Evolutionary conservation across 352 stramenopile species (phyloP).

Genomic region (Globisporangium middletonii): DNA sequence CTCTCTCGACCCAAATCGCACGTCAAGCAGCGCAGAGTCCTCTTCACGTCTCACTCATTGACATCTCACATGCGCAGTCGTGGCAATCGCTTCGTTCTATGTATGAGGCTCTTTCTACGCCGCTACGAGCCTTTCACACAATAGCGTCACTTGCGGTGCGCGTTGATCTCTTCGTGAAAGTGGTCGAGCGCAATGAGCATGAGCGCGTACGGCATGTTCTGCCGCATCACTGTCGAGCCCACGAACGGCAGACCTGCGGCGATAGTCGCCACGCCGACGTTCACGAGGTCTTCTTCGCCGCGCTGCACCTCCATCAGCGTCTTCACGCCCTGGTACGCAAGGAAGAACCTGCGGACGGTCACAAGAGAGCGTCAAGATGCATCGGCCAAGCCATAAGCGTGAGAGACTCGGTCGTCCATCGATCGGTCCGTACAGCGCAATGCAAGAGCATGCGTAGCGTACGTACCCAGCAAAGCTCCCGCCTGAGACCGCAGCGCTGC

Average conservation of each 20-base stretch:
- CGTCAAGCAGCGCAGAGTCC: no score
- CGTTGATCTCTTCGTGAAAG: slow-evolving; percentile 77
- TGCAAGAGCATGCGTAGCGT: not conserved
- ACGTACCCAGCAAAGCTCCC: slow-evolving; percentile 56
- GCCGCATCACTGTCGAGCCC: slow-evolving; percentile 51
- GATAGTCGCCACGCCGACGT: slow-evolving; percentile 48
- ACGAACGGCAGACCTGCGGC: slow-evolving; percentile 51
- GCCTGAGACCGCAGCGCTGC: slow-evolving; percentile 49
- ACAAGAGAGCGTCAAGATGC: not conserved
- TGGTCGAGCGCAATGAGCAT: slow-evolving; percentile 77
- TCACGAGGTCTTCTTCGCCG: slow-evolving; percentile 46
- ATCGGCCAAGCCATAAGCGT: no score
- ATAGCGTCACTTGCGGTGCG: slow-evolving; percentile 27
- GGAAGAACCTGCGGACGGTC: slow-evolving; percentile 50
- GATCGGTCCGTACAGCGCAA: not conserved
- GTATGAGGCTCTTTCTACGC: no score
- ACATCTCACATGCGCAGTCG: no score
- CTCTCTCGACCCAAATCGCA: no score
- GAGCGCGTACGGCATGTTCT: slow-evolving; percentile 69
- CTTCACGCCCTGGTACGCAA: slow-evolving; percentile 70
- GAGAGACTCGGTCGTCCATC: not conserved
- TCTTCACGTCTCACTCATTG: no score
- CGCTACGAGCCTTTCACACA: no score
- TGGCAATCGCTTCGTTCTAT: no score
- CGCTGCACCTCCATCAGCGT: slow-evolving; percentile 59